Conservation (phyloP, 305 asterid genomes). For the Rubia peregrina region DNA sequence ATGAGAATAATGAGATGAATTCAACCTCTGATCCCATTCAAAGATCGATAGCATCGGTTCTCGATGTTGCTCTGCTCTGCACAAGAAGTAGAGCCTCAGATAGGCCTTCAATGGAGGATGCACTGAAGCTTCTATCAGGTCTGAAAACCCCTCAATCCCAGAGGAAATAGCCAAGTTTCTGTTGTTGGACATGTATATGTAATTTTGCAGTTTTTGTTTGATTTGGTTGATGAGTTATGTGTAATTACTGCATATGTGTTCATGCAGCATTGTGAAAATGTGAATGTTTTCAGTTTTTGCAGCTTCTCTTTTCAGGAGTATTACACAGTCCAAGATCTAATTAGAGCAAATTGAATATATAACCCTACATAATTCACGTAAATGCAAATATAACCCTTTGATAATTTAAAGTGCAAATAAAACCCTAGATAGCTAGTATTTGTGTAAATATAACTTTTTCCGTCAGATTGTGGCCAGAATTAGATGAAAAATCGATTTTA, state of each 20-base stretch:
- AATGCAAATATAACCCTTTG: too few species aligned
- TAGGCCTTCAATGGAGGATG: slow-evolving; percentile 62
- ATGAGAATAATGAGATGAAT: slow-evolving; percentile 31
- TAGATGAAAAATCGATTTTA: too few species aligned
- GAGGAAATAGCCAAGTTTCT: slow-evolving; percentile 12
- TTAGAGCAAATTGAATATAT: too few species aligned
- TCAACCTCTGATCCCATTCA: slow-evolving; percentile 25
- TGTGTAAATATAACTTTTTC: too few species aligned
- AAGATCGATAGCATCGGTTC: slow-evolving; percentile 34
- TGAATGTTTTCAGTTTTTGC: background rate
- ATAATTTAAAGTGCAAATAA: too few species aligned
- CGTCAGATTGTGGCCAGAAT: too few species aligned
- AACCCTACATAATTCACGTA: too few species aligned
- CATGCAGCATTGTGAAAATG: background rate
- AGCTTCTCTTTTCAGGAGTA: background rate
- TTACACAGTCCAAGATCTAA: too few species aligned
- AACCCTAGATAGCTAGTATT: too few species aligned
- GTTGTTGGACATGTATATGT: background rate
- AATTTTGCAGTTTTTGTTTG: slow-evolving; percentile 12
- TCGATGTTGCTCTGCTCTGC: slow-evolving; percentile 75
- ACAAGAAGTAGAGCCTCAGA: slow-evolving; percentile 41
- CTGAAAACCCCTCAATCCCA: slow-evolving; percentile 21
- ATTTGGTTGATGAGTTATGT: background rate
- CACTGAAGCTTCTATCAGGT: slow-evolving; percentile 38
- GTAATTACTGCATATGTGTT: background rate